Evolutionary conservation across 208 protist genomes (phyloP), one percentile per base, ranked within the genome.

Genomic region (Balamuthia mandrillaris): DNA sequence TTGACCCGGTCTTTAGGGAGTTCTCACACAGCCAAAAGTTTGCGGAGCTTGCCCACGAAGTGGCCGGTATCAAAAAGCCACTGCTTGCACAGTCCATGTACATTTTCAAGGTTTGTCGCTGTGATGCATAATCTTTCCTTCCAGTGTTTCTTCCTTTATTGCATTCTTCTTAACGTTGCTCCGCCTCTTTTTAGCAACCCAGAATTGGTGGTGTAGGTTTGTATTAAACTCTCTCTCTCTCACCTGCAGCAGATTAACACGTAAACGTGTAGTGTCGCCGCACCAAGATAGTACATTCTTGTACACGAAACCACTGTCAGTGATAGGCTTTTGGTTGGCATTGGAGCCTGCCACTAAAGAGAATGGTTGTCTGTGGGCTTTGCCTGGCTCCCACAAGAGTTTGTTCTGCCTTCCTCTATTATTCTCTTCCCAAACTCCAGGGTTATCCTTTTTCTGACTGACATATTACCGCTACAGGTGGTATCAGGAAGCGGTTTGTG

Each of bases 271-370:
- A 87, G 92, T 92, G 9, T 86, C 79, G 18, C 77, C 88, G 31
- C 94, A 95, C 77, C 91, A 95, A 74, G 94, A 96, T 79, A 89
- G 83, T 33, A 95, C 92, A 1, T 96, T 95, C 61, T 66, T 96
- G 1, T 90, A 87, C 60, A 95, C 93, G 3, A 68, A 74, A 0
- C 93, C 93, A 3, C 81, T 87, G 33, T 77, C 60, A 14, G 61
- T 49, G 47, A 86, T 84, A 3, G 94, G 90, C 42, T 65, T 94
- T 18, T 96, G 94, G 94, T 91, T 95, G 31, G 91, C 94, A 14
- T 87, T 96, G 12, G 88, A 96, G 37, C 93, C 93, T 74, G 90
- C 92, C 10, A 93, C 82, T 37, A 6, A 81, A 7, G 83, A 89
- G 4, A 96, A 96, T 79, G 94, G 92, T 6, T 96, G 93, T 75